Percentiles rank a stretch among this genome's conserved stretches.
These are phyloP conservation scores for Sarcomyxa edulis DNA, from an alignment of 768 basidiomycete genomes.

Conservation along the genomic window DNA sequence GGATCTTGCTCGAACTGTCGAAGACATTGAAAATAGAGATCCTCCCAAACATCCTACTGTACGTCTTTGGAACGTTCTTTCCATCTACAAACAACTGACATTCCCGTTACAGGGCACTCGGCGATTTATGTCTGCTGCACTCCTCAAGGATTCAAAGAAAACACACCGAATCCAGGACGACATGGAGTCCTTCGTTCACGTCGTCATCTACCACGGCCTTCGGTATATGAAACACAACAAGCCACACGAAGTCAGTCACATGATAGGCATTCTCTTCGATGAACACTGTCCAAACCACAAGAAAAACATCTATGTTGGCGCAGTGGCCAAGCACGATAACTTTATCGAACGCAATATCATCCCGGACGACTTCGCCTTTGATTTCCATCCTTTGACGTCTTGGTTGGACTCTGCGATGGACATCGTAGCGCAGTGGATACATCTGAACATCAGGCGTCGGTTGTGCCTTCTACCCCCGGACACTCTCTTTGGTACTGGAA, in stretches of 20 bases:
- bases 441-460: no score
- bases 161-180: constrained; percentile 21
- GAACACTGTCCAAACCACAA: no score
- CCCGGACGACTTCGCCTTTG: no score
- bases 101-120: constrained; percentile 26
- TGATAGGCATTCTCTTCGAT: no score
- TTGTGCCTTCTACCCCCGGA: no score
- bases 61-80: constrained; percentile 2
- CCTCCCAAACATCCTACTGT: constrained; percentile 2
- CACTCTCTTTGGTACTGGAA: no score
- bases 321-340: no score
- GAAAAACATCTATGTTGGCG: no score
- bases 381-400: no score
- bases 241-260: neutral
- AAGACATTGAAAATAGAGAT: neutral
- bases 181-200: constrained; percentile 24
- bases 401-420: no score
- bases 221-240: constrained; percentile 11
- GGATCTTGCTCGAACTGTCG: constrained; percentile 3
- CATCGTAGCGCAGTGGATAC: no score
- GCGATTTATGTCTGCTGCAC: constrained; percentile 21
- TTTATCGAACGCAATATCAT: no score
- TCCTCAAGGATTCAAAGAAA: constrained; percentile 13
- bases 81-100: neutral
- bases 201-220: constrained; percentile 12